Base-by-base conservation (phyloP, 805 yeast species). In the Zygosaccharomyces lentus region DNA sequence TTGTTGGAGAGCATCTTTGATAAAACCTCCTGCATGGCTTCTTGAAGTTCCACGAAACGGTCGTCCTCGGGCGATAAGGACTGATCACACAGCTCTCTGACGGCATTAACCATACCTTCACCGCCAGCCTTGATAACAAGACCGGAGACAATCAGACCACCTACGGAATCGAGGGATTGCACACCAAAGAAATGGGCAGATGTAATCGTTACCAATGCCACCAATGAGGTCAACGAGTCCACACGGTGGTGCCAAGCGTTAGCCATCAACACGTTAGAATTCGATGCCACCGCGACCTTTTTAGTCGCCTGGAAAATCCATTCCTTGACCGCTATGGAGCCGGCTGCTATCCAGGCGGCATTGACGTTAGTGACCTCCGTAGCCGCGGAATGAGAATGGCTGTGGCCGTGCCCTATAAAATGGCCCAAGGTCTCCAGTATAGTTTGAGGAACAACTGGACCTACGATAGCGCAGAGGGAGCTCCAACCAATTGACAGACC, bases 211-310 rank as follows among this genome's bases (percentile, higher is more conserved):
- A 81, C 76, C 16, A 91, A 75, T 0, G 98, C 97, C 6, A 91
- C 98, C 17, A 84, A 73, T 0, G 97, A 87, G 1, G 98, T 95
- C 56, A 93, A 65, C 0, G 96, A 84, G 62, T 93, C 99, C 9
- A 91, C 93, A 52, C 99, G 76, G 62, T 93, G 99, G 65, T 93
- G 99, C 98, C 99, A 93, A 2, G 99, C 99, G 61, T 93, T 93
- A 3, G 99, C 99, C 41, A 87, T 81, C 39, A 93, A 73, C 3
- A 93, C 98, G 51, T 88, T 87, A 0, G 96, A 88, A 60, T 87
- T 85, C 24, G 87, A 77, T 50, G 76, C 71, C 40, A 73, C 72
- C 1, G 97, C 99, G 17, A 93, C 80, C 50, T 80, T 79, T 67
- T 82, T 76, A 0, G 99, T 93, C 9, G 87, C 85, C 48, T 80